Percentiles rank a stretch among this genome's conserved stretches.
Conservation (phyloP, 176 grass and related monocot species). For the Pharus latifolius region DNA sequence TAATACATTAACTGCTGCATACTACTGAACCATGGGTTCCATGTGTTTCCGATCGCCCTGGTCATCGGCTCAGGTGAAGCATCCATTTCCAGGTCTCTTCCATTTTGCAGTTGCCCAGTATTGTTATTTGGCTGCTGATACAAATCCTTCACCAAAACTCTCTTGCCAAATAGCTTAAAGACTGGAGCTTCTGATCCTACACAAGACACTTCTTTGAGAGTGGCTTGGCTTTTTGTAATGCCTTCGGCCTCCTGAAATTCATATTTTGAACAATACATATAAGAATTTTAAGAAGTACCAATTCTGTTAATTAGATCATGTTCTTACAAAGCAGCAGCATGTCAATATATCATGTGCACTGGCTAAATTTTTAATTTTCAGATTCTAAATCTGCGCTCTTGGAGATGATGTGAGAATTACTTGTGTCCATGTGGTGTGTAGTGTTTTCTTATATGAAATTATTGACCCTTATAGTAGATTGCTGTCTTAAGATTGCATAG, state of each 20-base stretch:
- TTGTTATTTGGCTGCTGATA: background rate
- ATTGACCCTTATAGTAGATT: background rate
- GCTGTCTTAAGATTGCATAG: background rate
- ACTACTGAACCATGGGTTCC: constrained; percentile 26
- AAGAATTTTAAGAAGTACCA: background rate
- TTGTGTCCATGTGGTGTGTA: background rate
- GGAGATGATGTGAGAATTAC: background rate
- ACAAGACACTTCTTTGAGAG: constrained; percentile 18
- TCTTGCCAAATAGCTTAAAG: constrained; percentile 73
- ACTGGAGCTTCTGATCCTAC: constrained; percentile 21
- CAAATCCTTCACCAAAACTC: constrained; percentile 23
- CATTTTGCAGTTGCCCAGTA: background rate
- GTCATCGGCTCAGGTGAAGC: background rate
- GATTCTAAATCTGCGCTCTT: background rate
- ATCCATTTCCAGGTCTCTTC: background rate
- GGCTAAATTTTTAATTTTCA: background rate
- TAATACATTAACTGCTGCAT: constrained; percentile 44
- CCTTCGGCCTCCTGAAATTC: constrained; percentile 20
- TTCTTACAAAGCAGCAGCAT: background rate
- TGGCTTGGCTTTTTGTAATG: background rate
- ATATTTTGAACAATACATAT: background rate
- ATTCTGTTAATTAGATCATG: background rate
- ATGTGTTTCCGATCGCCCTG: background rate
- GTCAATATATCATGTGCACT: background rate
- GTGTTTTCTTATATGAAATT: background rate